Base-by-base conservation (phyloP, 2,329 filamentous ascomycete species). In the Didymella sp. region DNA sequence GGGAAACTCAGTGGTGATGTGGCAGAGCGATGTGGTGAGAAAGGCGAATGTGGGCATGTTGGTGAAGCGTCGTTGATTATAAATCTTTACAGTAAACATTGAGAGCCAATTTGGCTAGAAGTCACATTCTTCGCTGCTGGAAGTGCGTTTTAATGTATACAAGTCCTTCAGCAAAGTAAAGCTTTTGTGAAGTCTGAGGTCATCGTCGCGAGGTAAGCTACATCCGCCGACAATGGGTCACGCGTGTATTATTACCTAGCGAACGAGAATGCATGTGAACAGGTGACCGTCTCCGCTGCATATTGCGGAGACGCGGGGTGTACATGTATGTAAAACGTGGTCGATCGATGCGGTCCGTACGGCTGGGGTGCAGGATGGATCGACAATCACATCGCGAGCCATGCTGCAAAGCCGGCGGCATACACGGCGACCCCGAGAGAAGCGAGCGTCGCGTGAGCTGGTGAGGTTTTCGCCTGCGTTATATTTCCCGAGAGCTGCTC, bases 201-300 rank as follows among this genome's bases (percentile, higher is more conserved):
- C n/a, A n/a, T n/a, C n/a, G n/a, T n/a, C n/a, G n/a, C n/a, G n/a
- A n/a, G n/a, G n/a, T n/a, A n/a, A n/a, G n/a, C n/a, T n/a, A 31
- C 21, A 8, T 38, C 19, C 13, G 22, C n/a, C n/a, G n/a, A n/a
- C n/a, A n/a, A n/a, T n/a, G n/a, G n/a, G n/a, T n/a, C n/a, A n/a
- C n/a, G n/a, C n/a, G n/a, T n/a, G n/a, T n/a, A n/a, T n/a, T n/a
- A n/a, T n/a, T n/a, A n/a, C n/a, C n/a, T n/a, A 30, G 22, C 28
- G 37, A 21, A 28, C 27, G 24, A 37, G n/a, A 19, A 72, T 73
- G 72, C 73, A 73, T 71, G 60, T 70, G 51, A 56, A 47, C 58
- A 59, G 60, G 56, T 58, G 51, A 54, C 43, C 33, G 43, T 58
- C 40, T 48, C 52, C 50, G 46, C 51, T 67, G 68, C 67, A 55